Percentiles rank a stretch among this genome's conserved stretches.
Evolutionary conservation across 306 rosid species (phyloP).

Genomic region (Hylodesmum podocarpum): DNA sequence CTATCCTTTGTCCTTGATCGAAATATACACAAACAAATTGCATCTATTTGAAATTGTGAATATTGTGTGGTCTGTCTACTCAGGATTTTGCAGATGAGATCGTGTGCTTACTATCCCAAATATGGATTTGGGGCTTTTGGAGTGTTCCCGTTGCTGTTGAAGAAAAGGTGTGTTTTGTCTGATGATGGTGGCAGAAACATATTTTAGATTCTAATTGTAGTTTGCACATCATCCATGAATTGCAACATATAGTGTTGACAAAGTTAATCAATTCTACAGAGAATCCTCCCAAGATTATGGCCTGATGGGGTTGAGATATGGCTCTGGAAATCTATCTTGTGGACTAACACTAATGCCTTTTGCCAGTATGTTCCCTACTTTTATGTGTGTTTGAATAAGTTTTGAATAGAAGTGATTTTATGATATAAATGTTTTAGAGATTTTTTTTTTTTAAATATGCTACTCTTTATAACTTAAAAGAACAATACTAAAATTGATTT

Average conservation of each 20-base stretch:
- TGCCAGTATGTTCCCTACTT: conserved; percentile 51
- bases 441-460: neutral
- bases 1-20: neutral
- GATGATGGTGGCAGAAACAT: conserved; percentile 27
- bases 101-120: conserved; percentile 73
- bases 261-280: conserved; percentile 48
- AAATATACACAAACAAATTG: neutral
- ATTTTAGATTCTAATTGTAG: conserved; percentile 27
- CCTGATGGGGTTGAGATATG: conserved; percentile 86
- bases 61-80: conserved; percentile 26
- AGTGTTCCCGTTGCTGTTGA: conserved; percentile 68
- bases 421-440: neutral
- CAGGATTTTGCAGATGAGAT: conserved; percentile 83
- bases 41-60: conserved; percentile 22
- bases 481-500: neutral
- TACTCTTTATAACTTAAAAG: neutral
- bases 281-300: conserved; percentile 70
- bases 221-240: conserved; percentile 26
- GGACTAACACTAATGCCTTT: conserved; percentile 78
- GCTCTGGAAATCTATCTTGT: conserved; percentile 70
- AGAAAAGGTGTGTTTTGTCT: conserved; percentile 61
- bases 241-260: conserved; percentile 32
- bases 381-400: neutral
- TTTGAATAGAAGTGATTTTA: neutral
- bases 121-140: conserved; percentile 95